These are phyloP conservation scores for Citrus unshiu DNA, from an alignment of 345 rosid species.

Conservation along the genomic window DNA sequence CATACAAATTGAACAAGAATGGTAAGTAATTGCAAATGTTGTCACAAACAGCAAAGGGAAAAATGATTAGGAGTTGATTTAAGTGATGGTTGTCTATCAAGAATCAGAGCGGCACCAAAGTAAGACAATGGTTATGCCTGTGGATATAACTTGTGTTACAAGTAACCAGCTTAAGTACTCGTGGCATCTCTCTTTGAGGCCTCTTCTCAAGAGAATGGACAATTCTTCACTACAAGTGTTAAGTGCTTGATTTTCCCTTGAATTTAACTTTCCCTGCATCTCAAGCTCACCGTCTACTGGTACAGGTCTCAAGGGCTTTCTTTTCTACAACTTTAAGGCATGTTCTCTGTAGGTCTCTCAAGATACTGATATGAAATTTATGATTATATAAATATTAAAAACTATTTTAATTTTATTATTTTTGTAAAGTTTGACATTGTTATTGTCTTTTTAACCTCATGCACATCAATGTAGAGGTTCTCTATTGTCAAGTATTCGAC, in stretches of 20 bases:
- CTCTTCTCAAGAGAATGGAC: slow-evolving; percentile 24
- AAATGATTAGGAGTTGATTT: too few species aligned
- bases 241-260: slow-evolving; percentile 20
- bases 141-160: slow-evolving; percentile 24
- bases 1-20: neutral
- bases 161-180: slow-evolving; percentile 26
- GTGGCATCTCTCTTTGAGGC: slow-evolving; percentile 27
- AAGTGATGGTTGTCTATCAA: slow-evolving; percentile 21
- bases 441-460: slow-evolving; percentile 12
- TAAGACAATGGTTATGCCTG: slow-evolving; percentile 19
- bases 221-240: slow-evolving; percentile 33
- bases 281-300: neutral
- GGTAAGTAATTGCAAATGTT: neutral
- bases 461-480: slow-evolving; percentile 14
- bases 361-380: slow-evolving; percentile 11
- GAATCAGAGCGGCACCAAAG: slow-evolving; percentile 32
- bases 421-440: neutral
- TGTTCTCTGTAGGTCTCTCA: slow-evolving; percentile 15
- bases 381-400: neutral
- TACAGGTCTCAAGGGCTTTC: too few species aligned
- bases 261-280: neutral
- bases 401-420: too few species aligned
- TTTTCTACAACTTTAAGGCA: neutral
- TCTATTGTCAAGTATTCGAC: neutral
- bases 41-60: neutral